phyloP scores from a whole-genome alignment of 2,329 filamentous ascomycete genomes.

The Beauveria sp. region DNA sequence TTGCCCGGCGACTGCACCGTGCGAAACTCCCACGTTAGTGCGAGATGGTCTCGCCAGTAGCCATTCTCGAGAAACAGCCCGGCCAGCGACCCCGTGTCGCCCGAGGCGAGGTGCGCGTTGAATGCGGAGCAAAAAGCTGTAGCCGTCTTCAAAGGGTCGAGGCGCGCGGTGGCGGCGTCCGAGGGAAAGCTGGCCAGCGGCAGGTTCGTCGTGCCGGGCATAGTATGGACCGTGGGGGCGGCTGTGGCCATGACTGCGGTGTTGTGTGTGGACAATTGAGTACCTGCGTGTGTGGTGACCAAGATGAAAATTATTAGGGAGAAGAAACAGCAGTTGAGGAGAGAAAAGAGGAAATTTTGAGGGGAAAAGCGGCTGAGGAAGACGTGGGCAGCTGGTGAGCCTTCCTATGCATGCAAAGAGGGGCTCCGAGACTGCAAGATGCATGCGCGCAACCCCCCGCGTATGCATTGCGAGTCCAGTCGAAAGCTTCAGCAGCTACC shows the following conservation, averaged over 20 bases:
- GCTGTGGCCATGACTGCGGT: background rate
- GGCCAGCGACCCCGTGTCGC: conserved; percentile 15
- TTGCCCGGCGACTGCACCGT: conserved; percentile 27
- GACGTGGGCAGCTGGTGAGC: too few species aligned
- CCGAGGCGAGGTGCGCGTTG: conserved; percentile 6
- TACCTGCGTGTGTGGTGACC: too few species aligned
- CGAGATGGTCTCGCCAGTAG: conserved; percentile 49
- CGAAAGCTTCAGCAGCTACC: background rate
- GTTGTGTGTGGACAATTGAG: background rate
- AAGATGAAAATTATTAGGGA: background rate
- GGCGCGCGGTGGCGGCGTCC: background rate
- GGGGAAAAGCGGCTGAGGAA: background rate
- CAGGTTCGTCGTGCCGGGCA: conserved; percentile 9
- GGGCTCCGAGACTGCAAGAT: background rate
- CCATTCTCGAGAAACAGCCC: conserved; percentile 29
- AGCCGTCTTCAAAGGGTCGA: background rate
- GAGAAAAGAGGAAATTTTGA: background rate
- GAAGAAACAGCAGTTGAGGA: background rate
- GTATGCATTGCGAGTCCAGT: background rate
- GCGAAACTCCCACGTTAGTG: conserved; percentile 43
- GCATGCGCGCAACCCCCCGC: background rate
- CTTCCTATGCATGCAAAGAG: background rate
- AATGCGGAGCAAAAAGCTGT: background rate
- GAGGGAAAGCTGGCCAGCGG: conserved; percentile 4
- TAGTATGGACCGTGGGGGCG: conserved; percentile 7